Evolutionary conservation across 1,284 basidiomycete species (phyloP), one percentile per base, ranked within the genome.

Genomic region (Gyrodon tennesseensis): DNA sequence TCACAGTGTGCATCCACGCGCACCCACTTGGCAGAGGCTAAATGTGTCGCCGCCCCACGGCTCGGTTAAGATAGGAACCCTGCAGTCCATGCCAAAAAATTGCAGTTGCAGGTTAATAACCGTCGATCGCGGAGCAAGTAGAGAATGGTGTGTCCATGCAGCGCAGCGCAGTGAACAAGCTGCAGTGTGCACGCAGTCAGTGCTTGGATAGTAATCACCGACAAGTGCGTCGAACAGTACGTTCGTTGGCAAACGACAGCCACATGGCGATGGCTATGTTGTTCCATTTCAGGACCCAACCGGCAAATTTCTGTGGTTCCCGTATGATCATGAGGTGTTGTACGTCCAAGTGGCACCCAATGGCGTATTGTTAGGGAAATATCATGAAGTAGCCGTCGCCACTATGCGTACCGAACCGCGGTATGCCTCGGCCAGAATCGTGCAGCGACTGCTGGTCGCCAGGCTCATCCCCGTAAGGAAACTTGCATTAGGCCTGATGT

Each of bases 291-390:
- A 23, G n/a, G 44, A 25, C 15, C 23, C 23, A 37, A 53, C 52
- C 31, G 25, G 18, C 52, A 25, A 56, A 55, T 64, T 27, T 64
- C 44, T 25, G 21, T 40, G 23, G 62, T 64, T 48, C 44, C 44
- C n/a, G n/a, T n/a, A 52, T 7, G 21, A 52, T 52, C 51, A 52
- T 31, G 51, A 12, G 29, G 29, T 48, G 21, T 27, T 27, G 48
- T 12, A 49, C 18, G 27, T 49, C 25, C 25, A n/a, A 19, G 49
- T 51, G 49, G 25, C 27, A 51, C 18, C 49, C 49, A 29, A 19
- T 51, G 27, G 49, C 49, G 27, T 29, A 29, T 29, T 51, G 25
- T 49, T 15, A 13, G n/a, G n/a, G n/a, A n/a, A n/a, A n/a, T n/a
- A n/a, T n/a, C n/a, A 40, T 19, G 27, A 49, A 34, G 40, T 27